phyloP scores from a whole-genome alignment of 345 rosid genomes.

The Dimocarpus longan region DNA sequence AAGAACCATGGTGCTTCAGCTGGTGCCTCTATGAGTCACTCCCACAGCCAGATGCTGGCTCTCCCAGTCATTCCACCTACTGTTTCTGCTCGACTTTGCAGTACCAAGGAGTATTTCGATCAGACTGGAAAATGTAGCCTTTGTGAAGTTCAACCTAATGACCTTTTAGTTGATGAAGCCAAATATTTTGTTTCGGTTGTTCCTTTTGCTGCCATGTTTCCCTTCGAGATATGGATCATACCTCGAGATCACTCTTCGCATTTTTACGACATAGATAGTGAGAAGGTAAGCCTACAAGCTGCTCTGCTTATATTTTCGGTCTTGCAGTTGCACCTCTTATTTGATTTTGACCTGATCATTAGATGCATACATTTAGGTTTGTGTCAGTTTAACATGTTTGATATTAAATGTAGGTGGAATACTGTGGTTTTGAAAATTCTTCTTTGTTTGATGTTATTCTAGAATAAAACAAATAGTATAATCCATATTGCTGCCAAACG shows the following conservation, averaged over 20 bases:
- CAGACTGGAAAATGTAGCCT: constrained; percentile 68
- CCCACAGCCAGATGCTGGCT: constrained; percentile 87
- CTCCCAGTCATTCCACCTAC: constrained; percentile 76
- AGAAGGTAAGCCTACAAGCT: constrained; percentile 43
- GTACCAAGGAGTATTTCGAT: constrained; percentile 59
- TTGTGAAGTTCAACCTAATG: constrained; percentile 55
- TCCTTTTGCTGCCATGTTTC: constrained; percentile 67
- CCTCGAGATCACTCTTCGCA: constrained; percentile 69
- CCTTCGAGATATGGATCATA: constrained; percentile 90
- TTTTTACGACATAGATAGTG: constrained; percentile 62
- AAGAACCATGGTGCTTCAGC: constrained; percentile 96
- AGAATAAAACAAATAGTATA: background rate
- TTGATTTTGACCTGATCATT: constrained; percentile 10
- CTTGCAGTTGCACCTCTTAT: background rate
- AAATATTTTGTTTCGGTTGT: constrained; percentile 59
- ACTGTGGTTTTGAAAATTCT: background rate
- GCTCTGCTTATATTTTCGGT: background rate
- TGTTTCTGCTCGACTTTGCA: constrained; percentile 53
- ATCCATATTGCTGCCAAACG: background rate
- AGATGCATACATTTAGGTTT: background rate
- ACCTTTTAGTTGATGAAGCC: constrained; percentile 63
- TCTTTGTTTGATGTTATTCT: background rate
- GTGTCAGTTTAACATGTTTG: background rate
- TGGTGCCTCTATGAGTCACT: constrained; percentile 92
- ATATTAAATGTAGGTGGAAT: background rate